Base-by-base conservation (phyloP, 2,329 filamentous ascomycete species). In the Diplodia corticola region DNA sequence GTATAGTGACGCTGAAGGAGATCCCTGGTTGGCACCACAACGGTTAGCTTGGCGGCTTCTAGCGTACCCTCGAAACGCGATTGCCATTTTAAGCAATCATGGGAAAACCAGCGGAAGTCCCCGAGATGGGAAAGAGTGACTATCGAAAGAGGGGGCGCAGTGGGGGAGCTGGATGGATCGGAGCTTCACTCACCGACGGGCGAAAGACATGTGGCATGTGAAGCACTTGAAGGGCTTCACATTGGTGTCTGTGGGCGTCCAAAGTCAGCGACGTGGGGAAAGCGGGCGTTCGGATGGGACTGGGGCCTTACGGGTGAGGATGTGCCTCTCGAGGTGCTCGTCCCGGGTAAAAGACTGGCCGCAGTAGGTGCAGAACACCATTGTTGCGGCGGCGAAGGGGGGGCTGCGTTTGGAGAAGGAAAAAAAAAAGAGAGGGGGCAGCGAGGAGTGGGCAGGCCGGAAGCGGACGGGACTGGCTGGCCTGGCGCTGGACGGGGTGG, bases 181-280 rank as follows among this genome's bases (percentile, higher is more conserved):
- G n/a, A 40, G 17, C 24, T 30, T 26, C 12, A 77, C 80, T 66
- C 72, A 84, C 82, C 82, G 78, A 69, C 82, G 76, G 69, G 82
- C 82, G 71, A 84, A 84, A 67, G 81, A 83, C 82, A 84, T 84
- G 68, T 84, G 82, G 71, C 82, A 84, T 40, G 80, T 83, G 67
- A 82, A 82, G 73, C 82, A 84, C 75, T 83, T 84, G 78, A 83
- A 84, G 2, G 82, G 82, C 73, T 84, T 84, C n/a, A 84, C 81
- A 71, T 84, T 83, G 64, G 82, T 84, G 69, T 84, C 81, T 83
- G 69, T 10, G 66, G 54, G 33, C 55, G 67, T n/a, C n/a, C n/a
- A 49, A 66, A 61, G 55, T 72, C 44, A 70, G 68, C 48, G 10
- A 65, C 51, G 22, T 13, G 49, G 17, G 37, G 22, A 55, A 35